Evolutionary conservation across 2,329 filamentous ascomycete species (phyloP).

Genomic region (Rutstroemia sydowiana): DNA sequence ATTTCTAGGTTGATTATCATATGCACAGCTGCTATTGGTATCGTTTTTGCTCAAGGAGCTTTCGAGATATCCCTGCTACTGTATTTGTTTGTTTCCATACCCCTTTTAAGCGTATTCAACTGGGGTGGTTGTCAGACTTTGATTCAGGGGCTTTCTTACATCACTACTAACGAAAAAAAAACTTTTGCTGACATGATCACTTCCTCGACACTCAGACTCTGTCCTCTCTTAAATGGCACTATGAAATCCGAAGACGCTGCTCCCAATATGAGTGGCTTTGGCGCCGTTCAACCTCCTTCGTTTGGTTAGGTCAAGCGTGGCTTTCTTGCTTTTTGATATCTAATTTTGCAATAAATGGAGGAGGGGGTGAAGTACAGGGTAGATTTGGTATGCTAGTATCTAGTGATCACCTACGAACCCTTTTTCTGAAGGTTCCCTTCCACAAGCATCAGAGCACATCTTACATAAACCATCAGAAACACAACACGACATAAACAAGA

Average conservation of each 20-base stretch:
- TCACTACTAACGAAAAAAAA: not conserved
- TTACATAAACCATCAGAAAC: too few relatives aligned
- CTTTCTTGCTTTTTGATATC: too few relatives aligned
- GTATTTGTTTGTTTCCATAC: not conserved
- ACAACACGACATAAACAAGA: too few relatives aligned
- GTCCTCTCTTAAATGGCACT: constrained; percentile 78
- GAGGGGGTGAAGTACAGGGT: too few relatives aligned
- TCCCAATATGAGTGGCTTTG: constrained; percentile 51
- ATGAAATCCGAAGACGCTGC: constrained; percentile 54
- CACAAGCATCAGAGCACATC: too few relatives aligned
- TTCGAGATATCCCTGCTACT: too few relatives aligned
- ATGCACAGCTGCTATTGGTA: not conserved
- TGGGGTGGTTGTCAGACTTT: not conserved
- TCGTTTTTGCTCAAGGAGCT: constrained; percentile 10
- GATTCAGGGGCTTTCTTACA: not conserved
- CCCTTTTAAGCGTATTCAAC: not conserved
- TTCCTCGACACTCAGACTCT: constrained; percentile 50
- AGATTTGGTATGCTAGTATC: too few relatives aligned
- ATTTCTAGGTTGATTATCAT: not conserved
- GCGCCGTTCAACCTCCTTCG: constrained; percentile 31
- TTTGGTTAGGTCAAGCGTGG: not conserved
- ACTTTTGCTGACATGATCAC: constrained; percentile 5
- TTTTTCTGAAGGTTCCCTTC: too few relatives aligned
- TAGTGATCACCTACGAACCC: too few relatives aligned
- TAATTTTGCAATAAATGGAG: too few relatives aligned